These are phyloP conservation scores for Arthrinium phaeospermum DNA, from an alignment of 2,329 filamentous ascomycete species.

Conservation along the genomic window DNA sequence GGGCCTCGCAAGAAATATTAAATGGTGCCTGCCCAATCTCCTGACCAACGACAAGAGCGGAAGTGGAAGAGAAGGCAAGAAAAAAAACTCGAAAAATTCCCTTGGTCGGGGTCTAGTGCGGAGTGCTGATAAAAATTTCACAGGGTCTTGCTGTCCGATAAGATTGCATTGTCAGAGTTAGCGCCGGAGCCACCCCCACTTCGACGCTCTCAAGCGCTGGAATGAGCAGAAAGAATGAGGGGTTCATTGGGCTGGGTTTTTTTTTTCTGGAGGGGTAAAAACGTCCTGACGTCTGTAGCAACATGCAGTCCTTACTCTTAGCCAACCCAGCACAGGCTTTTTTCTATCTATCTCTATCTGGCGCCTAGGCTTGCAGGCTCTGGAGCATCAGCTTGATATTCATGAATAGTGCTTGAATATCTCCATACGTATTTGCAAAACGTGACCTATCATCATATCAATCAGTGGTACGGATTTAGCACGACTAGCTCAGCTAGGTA, in stretches of 20 bases:
- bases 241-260: constrained; percentile 7
- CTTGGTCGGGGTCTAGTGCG: constrained; percentile 11
- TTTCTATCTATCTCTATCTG: neutral
- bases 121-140: constrained; percentile 20
- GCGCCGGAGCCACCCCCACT: constrained; percentile 10
- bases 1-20: constrained; percentile 15
- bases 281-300: neutral
- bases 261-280: constrained; percentile 14
- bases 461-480: neutral
- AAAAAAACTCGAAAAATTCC: neutral
- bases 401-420: neutral
- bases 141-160: constrained; percentile 20
- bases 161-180: constrained; percentile 17
- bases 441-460: neutral
- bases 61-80: constrained; percentile 16
- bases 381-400: neutral
- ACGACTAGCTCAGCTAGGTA: constrained; percentile 10
- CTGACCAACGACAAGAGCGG: constrained; percentile 16
- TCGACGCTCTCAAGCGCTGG: neutral
- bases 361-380: neutral
- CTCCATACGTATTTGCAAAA: neutral
- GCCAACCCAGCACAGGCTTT: neutral
- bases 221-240: constrained; percentile 1
- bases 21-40: constrained; percentile 24
- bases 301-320: neutral